Evolutionary conservation across 2,329 filamentous ascomycete genomes (phyloP), one percentile per base, ranked within the genome.

Genomic region (Incumbomyces delicatus): DNA sequence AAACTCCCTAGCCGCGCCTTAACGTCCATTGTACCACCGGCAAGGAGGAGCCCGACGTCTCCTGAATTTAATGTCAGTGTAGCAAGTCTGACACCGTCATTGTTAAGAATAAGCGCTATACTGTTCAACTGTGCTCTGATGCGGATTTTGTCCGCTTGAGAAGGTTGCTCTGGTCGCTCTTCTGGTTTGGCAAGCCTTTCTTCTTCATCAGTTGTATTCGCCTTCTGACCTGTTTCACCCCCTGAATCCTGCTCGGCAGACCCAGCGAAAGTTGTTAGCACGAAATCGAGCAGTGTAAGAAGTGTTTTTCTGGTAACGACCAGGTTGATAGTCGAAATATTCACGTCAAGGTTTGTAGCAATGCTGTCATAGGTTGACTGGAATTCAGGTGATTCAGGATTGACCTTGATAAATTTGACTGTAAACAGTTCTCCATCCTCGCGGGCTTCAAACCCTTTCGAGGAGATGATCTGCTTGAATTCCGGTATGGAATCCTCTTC

Each of bases 391-490:
- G 92, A 96, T 42, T 87, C 80, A 29, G 79, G 83, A 58, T 92
- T 95, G 49, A 96, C 87, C 61, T 85, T 87, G 50, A 87, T 76
- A 58, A 95, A 94, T 59, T 90, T 95, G 57, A 98, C 76, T 43
- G 83, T 80, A 55, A 98, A 86, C 11, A 98, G 76, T 56, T 94
- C 79, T 51, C 80, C 87, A 50, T 85, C 78, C 50, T 86, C 81
- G 49, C 85, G 78, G 38, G 82, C 66, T 47, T 75, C 69, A 34
- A 74, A 76, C 20, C 83, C 80, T 59, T 94, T 90, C 1, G 92
- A 95, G 0, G 89, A 94, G n/a, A 99, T 80, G 42, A 99, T 94
- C 20, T 90, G 90, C 66, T 92, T 95, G 72, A 99, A 98, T 59
- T 96, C 90, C 6, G 84, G 83, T 0, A 86, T 71, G 0, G 88